Evolutionary conservation across 306 rosid species (phyloP), one percentile per base, ranked within the genome.

Genomic region (Vigna angularis): DNA sequence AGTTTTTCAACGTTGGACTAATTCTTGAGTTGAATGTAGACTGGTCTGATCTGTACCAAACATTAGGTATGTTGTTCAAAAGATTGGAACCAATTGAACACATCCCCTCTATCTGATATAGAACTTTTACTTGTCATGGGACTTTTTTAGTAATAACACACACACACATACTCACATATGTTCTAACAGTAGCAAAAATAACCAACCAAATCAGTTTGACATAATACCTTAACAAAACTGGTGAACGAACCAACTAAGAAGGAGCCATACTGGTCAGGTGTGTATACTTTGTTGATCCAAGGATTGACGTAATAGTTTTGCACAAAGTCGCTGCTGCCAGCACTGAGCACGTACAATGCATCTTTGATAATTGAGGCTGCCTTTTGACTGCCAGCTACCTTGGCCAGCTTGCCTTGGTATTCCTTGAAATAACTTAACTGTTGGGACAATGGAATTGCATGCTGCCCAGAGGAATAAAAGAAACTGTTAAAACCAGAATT

Each of bases 251-350:
- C 88, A 51, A 93, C 45, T 38, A 96, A 93, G 83, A 55, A 48
- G 11, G 89, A 66, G 0, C 78, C 59, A 52, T 96, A 96, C 85
- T 90, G 88, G 59, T 93, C 98, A 42, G 90, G 84, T 58, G 99
- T 91, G 88, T 81, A 45, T 83, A n/a, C 78, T 69, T 63, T 84
- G 86, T 90, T 90, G 68, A 96, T 5, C 52, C 56, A 80, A 66
- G 99, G 97, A 82, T 93, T 96, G 65, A 88, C 83, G 70, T 96
- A 96, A 78, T 96, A 96, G 66, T 96, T 96, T 89, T 93, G 99
- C 56, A 93, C 74, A 82, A 86, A 93, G 75, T 96, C 99, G 76
- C 94, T 87, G 66, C 83, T 93, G 0, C 99, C 98, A 75, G 92
- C 97, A 78, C 97, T 91, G 79, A 96, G 57, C 47, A 96, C 7